Evolutionary conservation across 441 rosid species (phyloP), one percentile per base, ranked within the genome.

Genomic region (Biscutella laevigata): DNA sequence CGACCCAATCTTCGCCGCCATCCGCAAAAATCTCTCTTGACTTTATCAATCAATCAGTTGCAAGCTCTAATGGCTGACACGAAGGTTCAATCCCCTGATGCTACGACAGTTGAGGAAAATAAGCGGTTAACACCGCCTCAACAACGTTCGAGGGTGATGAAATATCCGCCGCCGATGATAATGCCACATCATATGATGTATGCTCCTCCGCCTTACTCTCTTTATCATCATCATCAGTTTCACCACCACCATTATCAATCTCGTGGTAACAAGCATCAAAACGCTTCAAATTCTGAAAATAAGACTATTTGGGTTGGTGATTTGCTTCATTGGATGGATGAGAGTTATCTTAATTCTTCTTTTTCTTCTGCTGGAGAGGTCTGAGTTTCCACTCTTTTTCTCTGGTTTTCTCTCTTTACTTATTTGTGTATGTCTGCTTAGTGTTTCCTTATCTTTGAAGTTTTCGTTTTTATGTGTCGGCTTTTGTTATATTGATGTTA

Each of bases 261-360:
- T 43, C 59, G 70, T 29, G 70, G 54, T 41, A 58, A 36, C 17
- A 65, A 53, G 45, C 44, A 59, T 45, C 71, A 59, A 6, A 59
- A 59, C 34, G 83, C 79, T 46, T 79, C 82, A 4, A 64, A 61
- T 60, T 74, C 76, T 27, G 94, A 87, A 42, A 90, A 86, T 62
- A 81, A 75, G 57, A 76, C 95, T 1, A 40, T 90, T 29, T 90
- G 98, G 98, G 81, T 87, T 46, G 96, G 95, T 24, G 98, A 90
- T 74, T 81, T 90, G 75, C 83, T 79, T 67, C 89, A 79, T 12
- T 90, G 98, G 98, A 87, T 90, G 98, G 96, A 90, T 27, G 98
- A 90, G 74, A 79, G 22, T 54, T 86, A 90, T 52, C 83, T 86
- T 34, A 83, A 86, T 24, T 77, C 57, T 51, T 81, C 82, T 58